Percentiles rank a stretch among this genome's conserved stretches.
These are phyloP conservation scores for Botrytis paeoniae DNA, from an alignment of 2,329 filamentous ascomycete species.

Conservation along the genomic window DNA sequence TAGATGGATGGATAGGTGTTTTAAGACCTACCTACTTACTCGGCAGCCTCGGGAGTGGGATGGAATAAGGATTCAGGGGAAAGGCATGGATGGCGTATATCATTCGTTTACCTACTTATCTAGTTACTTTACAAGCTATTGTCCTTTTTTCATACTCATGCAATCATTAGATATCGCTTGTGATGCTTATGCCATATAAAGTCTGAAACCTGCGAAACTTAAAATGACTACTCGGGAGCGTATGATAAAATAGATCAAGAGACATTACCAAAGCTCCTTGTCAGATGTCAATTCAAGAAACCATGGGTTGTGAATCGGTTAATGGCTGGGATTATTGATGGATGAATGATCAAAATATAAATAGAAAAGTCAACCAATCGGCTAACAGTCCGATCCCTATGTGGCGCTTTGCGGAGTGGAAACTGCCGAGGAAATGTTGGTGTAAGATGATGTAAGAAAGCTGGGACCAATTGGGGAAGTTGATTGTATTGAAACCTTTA, in stretches of 20 bases:
- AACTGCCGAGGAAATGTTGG: background rate
- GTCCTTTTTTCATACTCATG: background rate
- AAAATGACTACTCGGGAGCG: background rate
- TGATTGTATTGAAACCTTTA: background rate
- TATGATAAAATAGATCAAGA: background rate
- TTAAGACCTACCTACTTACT: background rate
- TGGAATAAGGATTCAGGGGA: constrained; percentile 22
- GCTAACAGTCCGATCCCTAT: background rate
- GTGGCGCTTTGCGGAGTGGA: background rate
- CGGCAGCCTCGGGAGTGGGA: background rate
- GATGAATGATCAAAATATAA: background rate
- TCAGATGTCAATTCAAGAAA: background rate
- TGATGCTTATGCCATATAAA: background rate
- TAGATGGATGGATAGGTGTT: background rate
- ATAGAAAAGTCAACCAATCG: background rate
- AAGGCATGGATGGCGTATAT: constrained; percentile 33
- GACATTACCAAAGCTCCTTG: background rate
- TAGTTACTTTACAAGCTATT: background rate
- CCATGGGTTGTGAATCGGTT: background rate
- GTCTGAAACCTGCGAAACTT: background rate
- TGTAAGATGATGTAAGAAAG: background rate
- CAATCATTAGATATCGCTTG: background rate
- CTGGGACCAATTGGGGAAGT: background rate
- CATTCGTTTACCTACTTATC: constrained; percentile 27
- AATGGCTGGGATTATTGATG: background rate